Conservation (phyloP, 306 rosid species). For the Malus sieversii region DNA sequence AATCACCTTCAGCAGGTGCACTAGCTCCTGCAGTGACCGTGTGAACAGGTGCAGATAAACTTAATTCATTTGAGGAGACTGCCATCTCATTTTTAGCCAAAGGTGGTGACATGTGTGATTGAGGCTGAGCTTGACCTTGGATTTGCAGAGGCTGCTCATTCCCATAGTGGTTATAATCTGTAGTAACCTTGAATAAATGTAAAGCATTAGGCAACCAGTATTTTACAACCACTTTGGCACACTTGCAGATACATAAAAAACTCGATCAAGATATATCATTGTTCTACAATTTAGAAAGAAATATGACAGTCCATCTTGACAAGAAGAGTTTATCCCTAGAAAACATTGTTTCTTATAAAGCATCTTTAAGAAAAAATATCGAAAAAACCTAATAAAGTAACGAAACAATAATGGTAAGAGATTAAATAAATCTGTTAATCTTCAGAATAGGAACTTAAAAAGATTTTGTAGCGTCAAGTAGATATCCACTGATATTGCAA, state of each 20-base stretch:
- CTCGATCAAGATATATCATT: not conserved
- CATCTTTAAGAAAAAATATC: constrained; percentile 5
- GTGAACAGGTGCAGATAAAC: constrained; percentile 48
- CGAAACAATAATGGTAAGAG: not conserved
- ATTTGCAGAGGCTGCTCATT: constrained; percentile 47
- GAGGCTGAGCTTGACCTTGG: constrained; percentile 45
- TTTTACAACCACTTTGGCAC: not conserved
- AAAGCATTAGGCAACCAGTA: constrained; percentile 34
- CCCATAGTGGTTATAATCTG: constrained; percentile 47
- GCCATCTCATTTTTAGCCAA: constrained; percentile 53
- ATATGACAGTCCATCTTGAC: not conserved
- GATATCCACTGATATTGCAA: constrained; percentile 5
- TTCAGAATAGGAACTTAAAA: not conserved
- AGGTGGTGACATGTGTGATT: constrained; percentile 40
- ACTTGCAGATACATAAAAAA: not conserved
- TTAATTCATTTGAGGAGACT: constrained; percentile 49
- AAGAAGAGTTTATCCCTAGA: not conserved
- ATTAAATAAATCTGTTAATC: not conserved
- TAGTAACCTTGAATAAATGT: constrained; percentile 59
- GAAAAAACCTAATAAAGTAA: not conserved
- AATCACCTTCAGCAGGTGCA: constrained; percentile 50
- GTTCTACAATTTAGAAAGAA: not conserved
- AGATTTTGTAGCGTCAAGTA: not conserved
- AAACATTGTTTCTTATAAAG: not conserved
- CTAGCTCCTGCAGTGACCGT: constrained; percentile 40